Evolutionary conservation across 2,329 filamentous ascomycete species (phyloP), one percentile per base, ranked within the genome.

Genomic region (Trichoderma sp.): DNA sequence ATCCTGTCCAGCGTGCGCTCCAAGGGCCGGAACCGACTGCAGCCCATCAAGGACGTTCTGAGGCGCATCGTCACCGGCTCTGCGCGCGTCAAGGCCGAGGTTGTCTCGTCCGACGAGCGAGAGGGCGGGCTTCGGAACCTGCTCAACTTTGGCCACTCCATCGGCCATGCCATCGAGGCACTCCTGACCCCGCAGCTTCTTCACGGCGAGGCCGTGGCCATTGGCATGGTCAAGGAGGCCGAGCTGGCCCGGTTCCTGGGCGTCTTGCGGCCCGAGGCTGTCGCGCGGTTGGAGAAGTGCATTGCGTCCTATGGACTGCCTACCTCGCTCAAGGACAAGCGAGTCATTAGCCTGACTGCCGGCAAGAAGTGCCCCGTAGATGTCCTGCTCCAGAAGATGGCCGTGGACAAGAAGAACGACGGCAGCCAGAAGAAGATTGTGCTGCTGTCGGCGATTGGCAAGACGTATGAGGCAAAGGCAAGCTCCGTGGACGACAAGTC

Each of bases 141-240:
- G 63, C 84, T 99, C 67, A 99, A 99, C 78, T 98, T 97, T 78
- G 95, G 95, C 39, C 95, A 99, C 76, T 98, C 95, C 1, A 98
- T 99, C 70, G 95, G 95, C 15, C 95, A 99, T 78, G 95, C 95
- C 19, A 93, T 94, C 72, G 95, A 99, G 79, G 95, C 95, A 30
- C 93, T 99, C 52, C 83, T 98, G 48, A 96, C 96, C 0, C 95
- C 95, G 0, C 94, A 99, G 77, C 88, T 99, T 44, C 86, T 99
- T 7, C 95, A 99, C 73, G 95, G 95, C 67, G 95, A 99, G 76
- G 93, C 91, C 68, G 94, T 99, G 12, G 92, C 95, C 24, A 96
- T 99, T 71, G 95, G 95, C 28, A 99, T 99, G 95, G 91, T 98
- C 66, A 97, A 96, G 76, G 95, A 99, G 78, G 95, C 94, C 12